Evolutionary conservation across 257 asterid genomes (phyloP).

Genomic region (Solanum tacnaense): DNA sequence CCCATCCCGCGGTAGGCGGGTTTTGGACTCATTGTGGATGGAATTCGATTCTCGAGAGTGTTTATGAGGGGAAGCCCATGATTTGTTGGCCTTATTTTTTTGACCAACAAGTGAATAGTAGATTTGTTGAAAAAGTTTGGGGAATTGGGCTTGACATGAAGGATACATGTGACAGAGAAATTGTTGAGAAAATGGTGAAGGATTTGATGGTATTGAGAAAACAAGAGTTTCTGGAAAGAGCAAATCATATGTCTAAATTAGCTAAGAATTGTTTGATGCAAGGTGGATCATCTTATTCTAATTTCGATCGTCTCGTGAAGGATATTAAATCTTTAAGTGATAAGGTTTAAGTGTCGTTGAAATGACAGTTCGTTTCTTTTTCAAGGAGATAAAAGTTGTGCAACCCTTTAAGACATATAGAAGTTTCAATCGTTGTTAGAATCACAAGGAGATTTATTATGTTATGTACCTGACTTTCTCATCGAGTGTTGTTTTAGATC

Average conservation of each 20-base stretch:
- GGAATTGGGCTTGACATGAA: constrained; percentile 51
- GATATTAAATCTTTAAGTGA: constrained; percentile 13
- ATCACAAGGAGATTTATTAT: background rate
- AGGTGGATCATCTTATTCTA: constrained; percentile 36
- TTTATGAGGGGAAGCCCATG: constrained; percentile 38
- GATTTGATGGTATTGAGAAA: constrained; percentile 40
- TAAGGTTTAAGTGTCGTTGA: background rate
- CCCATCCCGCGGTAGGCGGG: constrained; percentile 21
- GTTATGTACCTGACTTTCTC: background rate
- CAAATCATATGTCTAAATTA: constrained; percentile 17
- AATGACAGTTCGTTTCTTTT: background rate
- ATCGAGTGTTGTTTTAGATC: background rate
- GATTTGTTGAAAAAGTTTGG: constrained; percentile 46
- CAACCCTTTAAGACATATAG: background rate
- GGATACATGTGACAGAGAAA: constrained; percentile 32
- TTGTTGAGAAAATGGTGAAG: constrained; percentile 37
- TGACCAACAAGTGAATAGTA: constrained; percentile 41
- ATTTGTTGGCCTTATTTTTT: constrained; percentile 43
- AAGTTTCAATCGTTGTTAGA: background rate
- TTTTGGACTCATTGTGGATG: constrained; percentile 50
- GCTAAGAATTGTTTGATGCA: constrained; percentile 19
- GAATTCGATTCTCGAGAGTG: constrained; percentile 42
- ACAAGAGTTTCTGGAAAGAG: constrained; percentile 30
- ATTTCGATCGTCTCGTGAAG: constrained; percentile 23
- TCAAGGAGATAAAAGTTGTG: background rate